phyloP scores from a whole-genome alignment of 768 basidiomycete species.

The Boletus speciosus region DNA sequence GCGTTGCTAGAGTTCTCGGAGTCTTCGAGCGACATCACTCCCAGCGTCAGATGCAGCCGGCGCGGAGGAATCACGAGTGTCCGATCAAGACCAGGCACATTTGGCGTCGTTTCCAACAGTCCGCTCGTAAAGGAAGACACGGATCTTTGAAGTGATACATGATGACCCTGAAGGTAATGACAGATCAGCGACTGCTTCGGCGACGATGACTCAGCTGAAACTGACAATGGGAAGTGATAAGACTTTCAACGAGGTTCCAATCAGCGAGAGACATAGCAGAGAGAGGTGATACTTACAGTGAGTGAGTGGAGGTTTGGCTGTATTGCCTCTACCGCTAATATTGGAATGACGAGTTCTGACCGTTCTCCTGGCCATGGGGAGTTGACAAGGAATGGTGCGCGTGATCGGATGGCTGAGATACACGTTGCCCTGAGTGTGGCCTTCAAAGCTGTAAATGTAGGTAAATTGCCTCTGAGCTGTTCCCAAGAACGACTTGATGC shows the following conservation, averaged over 20 bases:
- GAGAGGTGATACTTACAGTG: conserved; percentile 21
- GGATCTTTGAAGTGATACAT: conserved; percentile 34
- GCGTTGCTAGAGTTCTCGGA: conserved; percentile 2
- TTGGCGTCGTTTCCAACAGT: conserved; percentile 25
- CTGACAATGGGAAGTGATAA: conserved; percentile 32
- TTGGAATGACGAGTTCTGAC: conserved; percentile 1
- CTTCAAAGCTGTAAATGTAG: background rate
- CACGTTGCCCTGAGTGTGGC: background rate
- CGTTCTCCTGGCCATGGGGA: conserved; percentile 13
- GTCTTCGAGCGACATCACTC: conserved; percentile 60
- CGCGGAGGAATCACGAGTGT: conserved; percentile 54
- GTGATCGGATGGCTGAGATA: background rate
- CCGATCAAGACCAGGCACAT: conserved; percentile 51
- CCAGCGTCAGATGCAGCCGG: conserved; percentile 70
- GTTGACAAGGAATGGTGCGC: background rate
- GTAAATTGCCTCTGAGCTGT: background rate
- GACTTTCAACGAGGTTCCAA: conserved; percentile 17
- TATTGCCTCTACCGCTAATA: background rate
- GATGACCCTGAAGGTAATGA: conserved; percentile 35
- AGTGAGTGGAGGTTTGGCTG: conserved; percentile 16
- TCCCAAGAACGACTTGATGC: background rate
- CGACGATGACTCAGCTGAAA: conserved; percentile 17
- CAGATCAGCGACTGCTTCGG: background rate
- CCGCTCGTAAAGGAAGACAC: conserved; percentile 37
- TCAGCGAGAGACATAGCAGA: conserved; percentile 1